These are phyloP conservation scores for Porogramme epimiltina DNA, from an alignment of 1,284 basidiomycete genomes.

Conservation along the genomic window DNA sequence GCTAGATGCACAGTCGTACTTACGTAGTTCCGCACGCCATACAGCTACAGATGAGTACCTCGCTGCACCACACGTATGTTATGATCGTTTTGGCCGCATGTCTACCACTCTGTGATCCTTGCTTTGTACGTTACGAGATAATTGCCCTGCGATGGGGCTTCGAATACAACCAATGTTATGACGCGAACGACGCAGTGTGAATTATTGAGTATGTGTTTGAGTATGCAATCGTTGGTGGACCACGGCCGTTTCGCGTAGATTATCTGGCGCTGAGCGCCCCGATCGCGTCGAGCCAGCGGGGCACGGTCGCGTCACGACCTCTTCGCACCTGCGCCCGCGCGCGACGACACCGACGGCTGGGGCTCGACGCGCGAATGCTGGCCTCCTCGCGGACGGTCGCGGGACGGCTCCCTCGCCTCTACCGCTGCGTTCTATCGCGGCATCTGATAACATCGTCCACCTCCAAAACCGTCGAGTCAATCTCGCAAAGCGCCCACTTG, in stretches of 20 bases:
- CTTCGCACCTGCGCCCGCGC: not conserved
- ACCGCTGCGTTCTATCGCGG: slow-evolving; percentile 17
- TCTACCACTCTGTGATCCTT: slow-evolving; percentile 20
- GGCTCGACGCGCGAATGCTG: slow-evolving; percentile 21
- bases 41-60: slow-evolving; percentile 5
- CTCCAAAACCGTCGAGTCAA: slow-evolving; percentile 35
- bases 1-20: slow-evolving; percentile 20
- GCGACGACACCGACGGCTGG: not conserved
- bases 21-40: slow-evolving; percentile 1
- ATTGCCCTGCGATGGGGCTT: slow-evolving; percentile 9
- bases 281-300: slow-evolving; percentile 14
- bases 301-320: slow-evolving; percentile 14
- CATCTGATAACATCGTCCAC: slow-evolving; percentile 35
- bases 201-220: too few species aligned
- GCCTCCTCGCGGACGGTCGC: slow-evolving; percentile 14
- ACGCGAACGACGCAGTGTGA: too few species aligned
- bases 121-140: slow-evolving; percentile 23
- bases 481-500: slow-evolving; percentile 23
- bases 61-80: slow-evolving; percentile 15
- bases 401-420: slow-evolving; percentile 19
- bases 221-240: too few species aligned
- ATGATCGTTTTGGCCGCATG: slow-evolving; percentile 12
- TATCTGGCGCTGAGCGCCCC: slow-evolving; percentile 15
- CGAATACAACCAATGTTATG: slow-evolving; percentile 9
- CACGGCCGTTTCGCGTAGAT: slow-evolving; percentile 20